Evolutionary conservation across 441 rosid genomes (phyloP), one percentile per base, ranked within the genome.

Genomic region (Gossypium davidsonii): DNA sequence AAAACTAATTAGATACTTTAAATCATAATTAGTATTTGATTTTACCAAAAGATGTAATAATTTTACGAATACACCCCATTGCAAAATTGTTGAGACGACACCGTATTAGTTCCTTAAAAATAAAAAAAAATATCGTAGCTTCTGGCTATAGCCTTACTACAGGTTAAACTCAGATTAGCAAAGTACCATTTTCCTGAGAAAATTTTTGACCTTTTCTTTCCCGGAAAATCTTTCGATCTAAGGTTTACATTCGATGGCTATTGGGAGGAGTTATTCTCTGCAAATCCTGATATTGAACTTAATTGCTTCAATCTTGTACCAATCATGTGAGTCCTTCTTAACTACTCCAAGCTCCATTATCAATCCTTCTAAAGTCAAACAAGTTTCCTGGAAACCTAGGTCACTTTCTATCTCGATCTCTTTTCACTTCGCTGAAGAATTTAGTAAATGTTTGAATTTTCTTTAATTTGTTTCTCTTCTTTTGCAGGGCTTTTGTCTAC

Each of bases 321-420:
- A 75, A 62, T 79, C 73, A 15, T 84, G 79, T 18, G 75, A 87
- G 79, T 78, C 76, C 70, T 77, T 80, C 79, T 78, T 84, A 51
- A 83, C 82, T 57, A 76, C 89, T 20, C 82, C 85, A 5, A 82
- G 81, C 76, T 84, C 97, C 79, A 76, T 91, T 66, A 79, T 94
- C 83, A 86, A 90, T 69, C 97, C 98, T 51, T 78, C 95, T 15
- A 92, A 89, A 88, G 97, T 87, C 87, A 94, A 83, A 80, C 98
- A 94, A 51, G 75, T 94, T 68, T 94, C 98, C 3, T 85, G 88
- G 89, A 91, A 88, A 73, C 98, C 97, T 70, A 90, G 98, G 97
- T 94, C 55, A 73, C 58, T 65, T 55, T 62, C 10, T 67, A 4
- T 64, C 52, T n/a, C 14, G 3, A 5, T 2, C 44, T 57, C 25